These are phyloP conservation scores for Rosa chinensis DNA, from an alignment of 306 rosid species.

Conservation along the genomic window DNA sequence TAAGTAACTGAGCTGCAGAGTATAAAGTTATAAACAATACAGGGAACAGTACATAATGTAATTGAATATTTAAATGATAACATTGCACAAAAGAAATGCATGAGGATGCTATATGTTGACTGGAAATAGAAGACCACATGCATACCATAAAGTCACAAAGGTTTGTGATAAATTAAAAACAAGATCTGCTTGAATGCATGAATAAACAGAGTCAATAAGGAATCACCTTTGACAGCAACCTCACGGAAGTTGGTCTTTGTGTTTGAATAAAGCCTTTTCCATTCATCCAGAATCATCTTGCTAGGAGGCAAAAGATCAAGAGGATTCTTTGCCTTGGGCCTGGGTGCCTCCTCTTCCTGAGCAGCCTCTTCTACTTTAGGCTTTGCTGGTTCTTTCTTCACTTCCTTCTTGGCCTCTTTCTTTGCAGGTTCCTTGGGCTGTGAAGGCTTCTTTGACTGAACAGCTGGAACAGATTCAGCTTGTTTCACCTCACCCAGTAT, in stretches of 20 bases:
- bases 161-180: neutral
- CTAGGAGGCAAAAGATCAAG: constrained; percentile 91
- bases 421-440: too few species aligned
- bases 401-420: too few species aligned
- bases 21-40: neutral
- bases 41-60: neutral
- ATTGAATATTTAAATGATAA: neutral
- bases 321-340: constrained; percentile 82
- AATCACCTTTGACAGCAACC: constrained; percentile 80
- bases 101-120: neutral
- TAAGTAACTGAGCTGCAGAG: neutral
- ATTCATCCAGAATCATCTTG: constrained; percentile 79
- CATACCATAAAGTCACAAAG: neutral
- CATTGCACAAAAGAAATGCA: neutral
- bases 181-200: neutral
- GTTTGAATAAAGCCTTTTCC: constrained; percentile 89
- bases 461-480: too few species aligned
- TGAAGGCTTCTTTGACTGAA: too few species aligned
- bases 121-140: neutral
- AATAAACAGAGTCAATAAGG: neutral
- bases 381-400: too few species aligned
- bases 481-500: too few species aligned
- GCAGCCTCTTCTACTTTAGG: too few species aligned
- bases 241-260: constrained; percentile 87
- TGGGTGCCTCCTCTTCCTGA: constrained; percentile 57